Evolutionary conservation across 176 grass and related monocot genomes (phyloP).

Genomic region (Lolium perenne): DNA sequence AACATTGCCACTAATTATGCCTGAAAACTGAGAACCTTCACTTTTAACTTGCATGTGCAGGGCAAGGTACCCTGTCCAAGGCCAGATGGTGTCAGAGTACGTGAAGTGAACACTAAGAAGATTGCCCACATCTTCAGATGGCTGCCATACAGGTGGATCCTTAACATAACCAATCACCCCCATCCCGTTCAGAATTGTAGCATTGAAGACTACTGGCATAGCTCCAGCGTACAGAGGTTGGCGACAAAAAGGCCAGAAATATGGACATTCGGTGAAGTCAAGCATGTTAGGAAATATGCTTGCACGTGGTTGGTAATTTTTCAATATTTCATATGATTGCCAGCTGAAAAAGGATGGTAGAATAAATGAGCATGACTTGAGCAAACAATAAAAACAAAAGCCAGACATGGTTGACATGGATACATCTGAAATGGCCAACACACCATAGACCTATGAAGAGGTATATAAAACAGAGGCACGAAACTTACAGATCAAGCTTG

Average conservation of each 20-base stretch:
- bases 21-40: conserved; percentile 83
- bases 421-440: conserved; percentile 31
- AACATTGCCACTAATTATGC: conserved; percentile 87
- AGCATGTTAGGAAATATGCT: conserved; percentile 87
- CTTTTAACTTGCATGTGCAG: conserved; percentile 96
- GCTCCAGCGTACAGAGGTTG: conserved; percentile 92
- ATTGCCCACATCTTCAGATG: conserved; percentile 84
- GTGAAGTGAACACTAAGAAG: conserved; percentile 89
- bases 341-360: conserved; percentile 58
- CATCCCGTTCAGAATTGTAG: conserved; percentile 98
- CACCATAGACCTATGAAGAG: conserved; percentile 24
- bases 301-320: conserved; percentile 81
- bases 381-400: conserved; percentile 32
- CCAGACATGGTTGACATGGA: not conserved
- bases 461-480: conserved; percentile 2
- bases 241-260: conserved; percentile 93
- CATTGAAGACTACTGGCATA: conserved; percentile 96
- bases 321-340: conserved; percentile 89
- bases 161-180: conserved; percentile 90
- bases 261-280: conserved; percentile 88
- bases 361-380: conserved; percentile 40
- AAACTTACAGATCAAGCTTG: conserved; percentile 93
- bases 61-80: conserved; percentile 92
- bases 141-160: conserved; percentile 76
- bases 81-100: conserved; percentile 96